phyloP scores from a whole-genome alignment of 169 alveolate species.

The Eimeria brunetti region DNA sequence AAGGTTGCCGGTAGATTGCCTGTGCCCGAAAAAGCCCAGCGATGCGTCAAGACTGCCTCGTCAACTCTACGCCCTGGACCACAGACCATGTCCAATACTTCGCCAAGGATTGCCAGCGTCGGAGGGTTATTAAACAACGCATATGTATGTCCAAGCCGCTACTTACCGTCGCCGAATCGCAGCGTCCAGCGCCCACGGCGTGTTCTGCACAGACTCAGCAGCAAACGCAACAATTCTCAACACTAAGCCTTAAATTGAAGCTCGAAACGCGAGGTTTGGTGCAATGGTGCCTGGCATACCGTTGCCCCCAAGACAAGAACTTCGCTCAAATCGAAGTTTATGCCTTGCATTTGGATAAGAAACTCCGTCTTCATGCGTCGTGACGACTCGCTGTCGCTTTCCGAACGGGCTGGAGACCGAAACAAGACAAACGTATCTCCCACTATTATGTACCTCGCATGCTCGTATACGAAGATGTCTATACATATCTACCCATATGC shows the following conservation, averaged over 20 bases:
- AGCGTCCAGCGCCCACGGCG: slow-evolving; percentile 99
- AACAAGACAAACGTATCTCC: background rate
- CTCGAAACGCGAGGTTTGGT: background rate
- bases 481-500: background rate
- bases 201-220: slow-evolving; percentile 82
- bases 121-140: background rate
- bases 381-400: slow-evolving; percentile 98
- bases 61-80: background rate
- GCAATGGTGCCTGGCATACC: slow-evolving; percentile 28
- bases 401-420: slow-evolving; percentile 83
- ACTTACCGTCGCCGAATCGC: slow-evolving; percentile 97
- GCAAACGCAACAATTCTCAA: background rate
- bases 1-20: background rate
- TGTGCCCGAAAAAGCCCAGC: background rate
- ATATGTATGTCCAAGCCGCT: background rate
- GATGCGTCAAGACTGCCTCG: background rate
- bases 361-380: slow-evolving; percentile 99
- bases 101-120: background rate
- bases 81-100: background rate
- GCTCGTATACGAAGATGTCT: background rate
- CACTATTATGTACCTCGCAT: background rate
- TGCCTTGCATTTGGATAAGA: slow-evolving; percentile 99
- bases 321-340: slow-evolving; percentile 88
- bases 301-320: slow-evolving; percentile 96
- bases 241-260: background rate